phyloP scores from a whole-genome alignment of 2,329 filamentous ascomycete genomes.

The Penicillium olsonii region DNA sequence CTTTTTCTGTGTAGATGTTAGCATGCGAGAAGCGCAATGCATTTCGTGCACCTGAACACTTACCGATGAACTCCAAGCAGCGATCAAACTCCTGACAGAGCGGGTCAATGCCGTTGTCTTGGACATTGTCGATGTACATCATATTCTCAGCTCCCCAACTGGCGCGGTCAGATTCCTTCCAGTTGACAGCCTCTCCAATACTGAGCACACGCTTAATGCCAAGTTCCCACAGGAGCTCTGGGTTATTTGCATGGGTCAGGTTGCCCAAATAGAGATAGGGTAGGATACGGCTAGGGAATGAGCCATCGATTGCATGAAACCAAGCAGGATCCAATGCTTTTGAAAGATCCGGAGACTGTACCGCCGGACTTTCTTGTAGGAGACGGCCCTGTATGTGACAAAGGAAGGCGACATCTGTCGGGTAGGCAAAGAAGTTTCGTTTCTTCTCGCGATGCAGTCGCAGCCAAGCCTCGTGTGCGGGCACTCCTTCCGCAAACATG shows the following conservation, averaged over 20 bases:
- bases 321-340: conserved; percentile 65
- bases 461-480: conserved; percentile 85
- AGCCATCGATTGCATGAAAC: conserved; percentile 83
- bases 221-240: conserved; percentile 73
- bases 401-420: conserved; percentile 83
- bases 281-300: conserved; percentile 82
- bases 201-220: conserved; percentile 88
- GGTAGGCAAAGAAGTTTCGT: conserved; percentile 96
- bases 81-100: conserved; percentile 80
- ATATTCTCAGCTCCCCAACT: conserved; percentile 77
- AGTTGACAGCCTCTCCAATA: conserved; percentile 84
- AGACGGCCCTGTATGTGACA: conserved; percentile 74
- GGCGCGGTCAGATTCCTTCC: conserved; percentile 70
- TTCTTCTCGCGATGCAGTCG: conserved; percentile 75
- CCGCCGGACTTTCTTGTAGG: conserved; percentile 54
- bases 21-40: neutral
- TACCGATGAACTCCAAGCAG: conserved; percentile 91
- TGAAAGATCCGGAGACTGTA: conserved; percentile 25
- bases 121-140: conserved; percentile 78
- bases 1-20: conserved; percentile 62
- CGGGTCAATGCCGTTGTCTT: conserved; percentile 96
- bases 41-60: conserved; percentile 39
- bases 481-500: conserved; percentile 82
- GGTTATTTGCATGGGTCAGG: conserved; percentile 89
- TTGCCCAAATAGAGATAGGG: conserved; percentile 98